phyloP scores from a whole-genome alignment of 192 early-diverging fungal genomes.

The Dissophora ornata region DNA sequence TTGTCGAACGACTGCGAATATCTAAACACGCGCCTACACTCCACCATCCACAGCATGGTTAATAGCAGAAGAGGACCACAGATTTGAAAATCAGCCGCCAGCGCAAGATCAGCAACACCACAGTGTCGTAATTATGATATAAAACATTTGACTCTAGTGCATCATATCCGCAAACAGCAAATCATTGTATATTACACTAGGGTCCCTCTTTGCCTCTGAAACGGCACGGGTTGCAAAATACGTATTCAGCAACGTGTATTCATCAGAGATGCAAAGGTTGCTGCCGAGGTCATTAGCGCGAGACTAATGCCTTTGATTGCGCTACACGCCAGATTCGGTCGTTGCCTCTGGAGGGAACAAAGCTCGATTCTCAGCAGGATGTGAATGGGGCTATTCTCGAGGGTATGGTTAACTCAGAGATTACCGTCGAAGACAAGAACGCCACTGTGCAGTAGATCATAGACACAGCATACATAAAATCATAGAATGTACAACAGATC shows the following conservation, averaged over 20 bases:
- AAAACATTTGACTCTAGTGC: no score
- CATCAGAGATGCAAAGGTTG: slow-evolving; percentile 43
- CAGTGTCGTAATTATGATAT: no score
- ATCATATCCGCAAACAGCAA: no score
- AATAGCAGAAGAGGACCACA: neutral
- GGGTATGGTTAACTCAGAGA: neutral
- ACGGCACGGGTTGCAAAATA: slow-evolving; percentile 15
- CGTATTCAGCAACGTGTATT: slow-evolving; percentile 34
- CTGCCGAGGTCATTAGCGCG: slow-evolving; percentile 22
- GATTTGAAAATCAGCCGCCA: no score
- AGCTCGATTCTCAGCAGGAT: neutral
- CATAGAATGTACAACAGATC: neutral
- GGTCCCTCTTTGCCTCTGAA: slow-evolving; percentile 18
- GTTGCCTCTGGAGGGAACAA: neutral
- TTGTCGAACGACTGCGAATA: no score
- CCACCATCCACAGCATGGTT: no score
- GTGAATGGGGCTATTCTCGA: neutral
- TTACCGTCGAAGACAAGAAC: no score
- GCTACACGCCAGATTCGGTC: slow-evolving; percentile 14
- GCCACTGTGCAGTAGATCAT: no score
- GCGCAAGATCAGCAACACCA: no score
- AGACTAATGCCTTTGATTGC: slow-evolving; percentile 19
- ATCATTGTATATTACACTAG: no score
- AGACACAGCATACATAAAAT: no score
- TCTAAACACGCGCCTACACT: no score